Evolutionary conservation across 345 rosid genomes (phyloP), one percentile per base, ranked within the genome.

Genomic region (Brassica rapa): DNA sequence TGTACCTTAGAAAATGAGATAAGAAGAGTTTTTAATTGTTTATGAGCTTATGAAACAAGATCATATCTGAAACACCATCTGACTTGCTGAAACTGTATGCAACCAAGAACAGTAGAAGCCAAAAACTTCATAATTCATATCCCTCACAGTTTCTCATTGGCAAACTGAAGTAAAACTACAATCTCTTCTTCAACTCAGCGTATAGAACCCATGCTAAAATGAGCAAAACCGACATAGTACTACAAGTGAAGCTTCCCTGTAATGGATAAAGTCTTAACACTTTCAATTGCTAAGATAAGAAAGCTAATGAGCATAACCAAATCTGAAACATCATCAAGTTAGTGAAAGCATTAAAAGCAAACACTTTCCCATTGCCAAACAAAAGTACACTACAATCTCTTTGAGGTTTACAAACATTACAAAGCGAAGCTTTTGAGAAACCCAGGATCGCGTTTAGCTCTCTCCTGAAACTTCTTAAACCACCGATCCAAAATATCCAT

Each of bases 381-480:
- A 4, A 46, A 14, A 46, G 55, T 46, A 46, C 55, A 46, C 16
- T 46, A 46, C 55, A 46, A 41, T 11, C n/a, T 10, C 49, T 41
- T 67, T n/a, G n/a, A 27, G 61, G 11, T 4, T 59, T n/a, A 62
- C 9, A 73, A 46, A 49, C 10, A 3, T 83, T 77, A 95, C 86
- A 89, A 80, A 25, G 90, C 86, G 51, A 95, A 95, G 39, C 87
- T 86, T 72, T 93, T 95, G 82, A 93, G 82, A 68, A 87, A 95
- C 57, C 86, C 90, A 15, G 96, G 94, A 72, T 94, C 99, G 39
- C 98, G 92, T 81, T 90, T 94, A 8, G 98, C 93, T 80, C 83
- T 86, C 75, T 93, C 98, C 77, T 90, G 98, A 74, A 95, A 95
- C 87, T 95, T 94, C 81, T 90, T 93, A 74, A 95, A 95, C 99